These are phyloP conservation scores for Elongisporangium undulatum DNA, from an alignment of 352 stramenopile species.

Conservation along the genomic window DNA sequence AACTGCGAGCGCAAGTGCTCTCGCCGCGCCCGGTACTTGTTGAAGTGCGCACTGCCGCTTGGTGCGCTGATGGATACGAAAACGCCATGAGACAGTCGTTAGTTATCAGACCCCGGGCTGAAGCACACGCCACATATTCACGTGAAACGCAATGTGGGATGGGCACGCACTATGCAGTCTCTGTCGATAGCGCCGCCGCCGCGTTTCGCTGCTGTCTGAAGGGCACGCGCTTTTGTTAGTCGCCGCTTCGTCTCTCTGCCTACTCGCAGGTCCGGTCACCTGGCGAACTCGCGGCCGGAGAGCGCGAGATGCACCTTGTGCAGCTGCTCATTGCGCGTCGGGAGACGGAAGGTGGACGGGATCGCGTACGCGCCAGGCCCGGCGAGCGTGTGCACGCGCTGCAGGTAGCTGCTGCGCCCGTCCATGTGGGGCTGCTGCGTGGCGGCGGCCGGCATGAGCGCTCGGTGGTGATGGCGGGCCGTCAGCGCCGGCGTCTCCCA, in stretches of 20 bases:
- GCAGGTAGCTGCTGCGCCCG: constrained; percentile 47
- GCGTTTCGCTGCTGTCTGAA: constrained; percentile 19
- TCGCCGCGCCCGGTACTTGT: constrained; percentile 31
- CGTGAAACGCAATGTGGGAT: constrained; percentile 2
- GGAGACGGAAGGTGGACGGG: constrained; percentile 41
- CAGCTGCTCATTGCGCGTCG: constrained; percentile 26
- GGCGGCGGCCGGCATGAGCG: background rate
- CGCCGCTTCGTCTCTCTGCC: background rate
- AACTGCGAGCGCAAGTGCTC: constrained; percentile 20
- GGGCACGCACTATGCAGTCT: constrained; percentile 3
- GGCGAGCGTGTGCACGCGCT: constrained; percentile 33
- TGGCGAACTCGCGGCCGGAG: constrained; percentile 56
- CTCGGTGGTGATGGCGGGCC: background rate
- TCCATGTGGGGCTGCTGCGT: constrained; percentile 6
- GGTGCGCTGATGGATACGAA: background rate
- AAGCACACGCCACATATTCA: constrained; percentile 2
- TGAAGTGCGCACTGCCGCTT: background rate
- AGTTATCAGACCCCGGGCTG: constrained; percentile 12
- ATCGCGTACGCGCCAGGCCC: constrained; percentile 57
- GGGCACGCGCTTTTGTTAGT: background rate
- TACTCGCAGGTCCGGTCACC: constrained; percentile 16
- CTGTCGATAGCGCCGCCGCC: constrained; percentile 1
- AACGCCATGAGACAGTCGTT: background rate
- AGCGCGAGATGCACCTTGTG: constrained; percentile 39
- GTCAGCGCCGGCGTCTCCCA: background rate